A percentile compares a stretch with the other conserved stretches of the same genome.
These are phyloP conservation scores for Floccularia luteovirens DNA, from an alignment of 768 basidiomycete genomes.

Conservation along the genomic window DNA sequence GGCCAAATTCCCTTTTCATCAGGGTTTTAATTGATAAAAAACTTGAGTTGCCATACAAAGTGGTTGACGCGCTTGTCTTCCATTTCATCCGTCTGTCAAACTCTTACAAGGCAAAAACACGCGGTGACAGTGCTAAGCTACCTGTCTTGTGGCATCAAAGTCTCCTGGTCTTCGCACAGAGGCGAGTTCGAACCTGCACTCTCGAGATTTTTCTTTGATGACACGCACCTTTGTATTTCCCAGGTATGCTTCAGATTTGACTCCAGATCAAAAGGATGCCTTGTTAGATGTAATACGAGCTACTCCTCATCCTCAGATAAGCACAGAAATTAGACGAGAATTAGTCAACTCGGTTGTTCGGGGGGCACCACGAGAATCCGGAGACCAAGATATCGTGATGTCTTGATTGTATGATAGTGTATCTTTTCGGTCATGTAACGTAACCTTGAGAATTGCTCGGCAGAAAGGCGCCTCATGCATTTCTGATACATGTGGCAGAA, in stretches of 20 bases:
- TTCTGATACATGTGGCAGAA: too few relatives aligned
- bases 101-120: conserved; percentile 66
- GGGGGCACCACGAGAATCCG: conserved; percentile 66
- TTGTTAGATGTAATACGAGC: conserved; percentile 88
- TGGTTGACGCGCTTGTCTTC: conserved; percentile 94
- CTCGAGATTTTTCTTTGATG: background rate
- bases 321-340: conserved; percentile 86
- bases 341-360: conserved; percentile 80
- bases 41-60: conserved; percentile 95
- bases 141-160: conserved; percentile 99
- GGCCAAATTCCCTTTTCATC: conserved; percentile 94
- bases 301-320: conserved; percentile 82
- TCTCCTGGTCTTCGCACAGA: conserved; percentile 87
- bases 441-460: too few relatives aligned
- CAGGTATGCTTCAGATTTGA: conserved; percentile 91
- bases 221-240: background rate
- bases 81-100: conserved; percentile 97
- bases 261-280: conserved; percentile 96
- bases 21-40: conserved; percentile 97
- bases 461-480: too few relatives aligned
- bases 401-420: conserved; percentile 23
- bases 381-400: conserved; percentile 65
- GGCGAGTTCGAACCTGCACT: too few relatives aligned
- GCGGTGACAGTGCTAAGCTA: conserved; percentile 69
- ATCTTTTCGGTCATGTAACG: conserved; percentile 1